These are phyloP conservation scores for Blechomonas ayalai DNA, from an alignment of 208 protist species.

Conservation along the genomic window DNA sequence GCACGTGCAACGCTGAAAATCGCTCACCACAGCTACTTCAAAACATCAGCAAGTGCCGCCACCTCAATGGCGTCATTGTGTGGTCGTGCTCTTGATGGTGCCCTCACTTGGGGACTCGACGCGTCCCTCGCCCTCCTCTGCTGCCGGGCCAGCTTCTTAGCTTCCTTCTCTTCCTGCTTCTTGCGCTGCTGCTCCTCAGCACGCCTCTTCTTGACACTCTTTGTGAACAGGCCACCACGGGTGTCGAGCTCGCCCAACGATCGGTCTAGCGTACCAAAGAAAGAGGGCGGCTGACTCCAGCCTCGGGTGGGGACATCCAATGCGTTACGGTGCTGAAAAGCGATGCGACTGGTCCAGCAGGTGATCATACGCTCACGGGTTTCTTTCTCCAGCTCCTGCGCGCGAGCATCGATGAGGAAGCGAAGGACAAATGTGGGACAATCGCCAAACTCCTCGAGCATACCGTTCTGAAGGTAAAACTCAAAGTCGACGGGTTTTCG, in stretches of 20 bases:
- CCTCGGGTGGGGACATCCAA: conserved; percentile 50
- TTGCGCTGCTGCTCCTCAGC: conserved; percentile 38
- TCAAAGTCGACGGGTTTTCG: conserved; percentile 66
- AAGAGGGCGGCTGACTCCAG: conserved; percentile 50
- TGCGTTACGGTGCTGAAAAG: conserved; percentile 65
- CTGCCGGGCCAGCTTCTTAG: conserved; percentile 32
- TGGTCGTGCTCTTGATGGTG: conserved; percentile 6
- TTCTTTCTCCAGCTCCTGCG: conserved; percentile 47
- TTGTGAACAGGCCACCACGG: conserved; percentile 46
- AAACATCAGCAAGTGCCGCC: conserved; percentile 45
- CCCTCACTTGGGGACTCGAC: not conserved
- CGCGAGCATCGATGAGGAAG: conserved; percentile 55
- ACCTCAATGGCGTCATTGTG: conserved; percentile 45
- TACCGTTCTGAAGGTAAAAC: conserved; percentile 57
- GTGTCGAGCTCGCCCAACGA: conserved; percentile 55
- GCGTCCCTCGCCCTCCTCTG: conserved; percentile 34
- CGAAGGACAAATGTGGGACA: conserved; percentile 78
- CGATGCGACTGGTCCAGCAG: conserved; percentile 57
- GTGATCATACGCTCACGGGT: conserved; percentile 56
- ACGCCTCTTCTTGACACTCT: conserved; percentile 64
- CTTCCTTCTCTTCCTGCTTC: conserved; percentile 38
- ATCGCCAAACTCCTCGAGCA: conserved; percentile 83
- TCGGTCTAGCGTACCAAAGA: conserved; percentile 64
- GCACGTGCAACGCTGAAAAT: too few relatives aligned
- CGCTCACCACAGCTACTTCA: conserved; percentile 3